A percentile compares a stretch with the other conserved stretches of the same genome.
These are phyloP conservation scores for Tetrahymena borealis DNA, from an alignment of 73 alveolate species.

Conservation along the genomic window DNA sequence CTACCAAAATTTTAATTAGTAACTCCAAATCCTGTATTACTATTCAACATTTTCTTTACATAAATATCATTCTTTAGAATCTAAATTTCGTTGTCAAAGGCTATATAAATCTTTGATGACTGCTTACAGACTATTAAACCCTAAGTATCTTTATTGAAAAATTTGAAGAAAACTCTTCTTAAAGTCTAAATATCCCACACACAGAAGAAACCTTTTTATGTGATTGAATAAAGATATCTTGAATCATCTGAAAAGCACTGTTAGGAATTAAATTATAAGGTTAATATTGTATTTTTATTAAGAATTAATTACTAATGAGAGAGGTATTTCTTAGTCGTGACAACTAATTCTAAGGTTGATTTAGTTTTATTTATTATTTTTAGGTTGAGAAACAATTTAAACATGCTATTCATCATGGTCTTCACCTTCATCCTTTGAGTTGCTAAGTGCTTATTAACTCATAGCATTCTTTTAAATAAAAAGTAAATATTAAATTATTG, in stretches of 20 bases:
- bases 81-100: constrained; percentile 61
- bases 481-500: neutral
- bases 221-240: constrained; percentile 42
- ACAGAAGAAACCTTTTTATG: constrained; percentile 67
- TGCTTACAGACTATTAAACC: constrained; percentile 59
- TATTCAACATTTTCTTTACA: neutral
- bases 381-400: neutral
- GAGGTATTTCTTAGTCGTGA: neutral
- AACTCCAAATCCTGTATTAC: constrained; percentile 1
- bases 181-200: constrained; percentile 67
- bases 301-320: neutral
- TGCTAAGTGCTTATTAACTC: neutral
- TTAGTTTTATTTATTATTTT: neutral
- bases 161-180: constrained; percentile 44
- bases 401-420: neutral
- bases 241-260: constrained; percentile 45
- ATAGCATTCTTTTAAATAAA: neutral
- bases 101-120: constrained; percentile 59
- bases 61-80: constrained; percentile 40
- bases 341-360: neutral
- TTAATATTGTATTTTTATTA: neutral
- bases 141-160: constrained; percentile 54
- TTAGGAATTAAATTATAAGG: neutral
- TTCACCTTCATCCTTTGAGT: neutral
- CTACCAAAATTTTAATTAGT: constrained; percentile 11